Evolutionary conservation across 306 rosid species (phyloP), one percentile per base, ranked within the genome.

Genomic region (Acacia confusa): DNA sequence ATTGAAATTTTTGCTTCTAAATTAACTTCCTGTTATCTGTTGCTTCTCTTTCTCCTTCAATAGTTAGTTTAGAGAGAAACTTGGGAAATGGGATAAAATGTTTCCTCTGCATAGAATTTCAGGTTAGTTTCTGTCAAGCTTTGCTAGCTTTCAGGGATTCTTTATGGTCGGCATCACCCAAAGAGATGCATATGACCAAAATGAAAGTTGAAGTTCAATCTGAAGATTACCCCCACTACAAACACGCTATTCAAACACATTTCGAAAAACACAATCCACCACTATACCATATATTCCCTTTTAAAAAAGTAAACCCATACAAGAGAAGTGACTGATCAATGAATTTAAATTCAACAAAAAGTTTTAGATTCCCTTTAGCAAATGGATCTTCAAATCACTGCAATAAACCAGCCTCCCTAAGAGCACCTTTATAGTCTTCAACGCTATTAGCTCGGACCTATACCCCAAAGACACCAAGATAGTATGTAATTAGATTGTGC

Each of bases 371-470:
- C 70, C 67, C 67, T 61, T 43, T 13, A 47, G 36, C 68, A 6
- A 52, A 40, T 2, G 50, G 30, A 15, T 15, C 41, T 55, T 64
- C 41, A 27, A 28, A 28, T 52, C 71, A 74, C 72, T 71, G 82
- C 32, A 88, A 48, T 64, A 90, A 84, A 38, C 94, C 94, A 6
- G 92, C 92, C 20, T 78, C 79, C 77, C 78, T 84, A 27, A 90
- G 85, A 78, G 92, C 94, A 12, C 47, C 81, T 79, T 85, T 75
- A 55, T 70, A 86, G 40, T 83, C 85, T 58, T 90, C 92, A n/a
- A 79, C 89, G 24, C 80, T 82, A 41, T 68, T 53, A 60, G 76
- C 85, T 28, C 30, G 76, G 53, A 82, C 85, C 85, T 82, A 67
- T 65, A 69, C 30, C 70, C 43, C 27, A 30, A 20, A 0, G 38